Percentiles rank a stretch among this genome's conserved stretches.
Evolutionary conservation across 176 grass and related monocot species (phyloP).

Genomic region (Cymbopogon citratus): DNA sequence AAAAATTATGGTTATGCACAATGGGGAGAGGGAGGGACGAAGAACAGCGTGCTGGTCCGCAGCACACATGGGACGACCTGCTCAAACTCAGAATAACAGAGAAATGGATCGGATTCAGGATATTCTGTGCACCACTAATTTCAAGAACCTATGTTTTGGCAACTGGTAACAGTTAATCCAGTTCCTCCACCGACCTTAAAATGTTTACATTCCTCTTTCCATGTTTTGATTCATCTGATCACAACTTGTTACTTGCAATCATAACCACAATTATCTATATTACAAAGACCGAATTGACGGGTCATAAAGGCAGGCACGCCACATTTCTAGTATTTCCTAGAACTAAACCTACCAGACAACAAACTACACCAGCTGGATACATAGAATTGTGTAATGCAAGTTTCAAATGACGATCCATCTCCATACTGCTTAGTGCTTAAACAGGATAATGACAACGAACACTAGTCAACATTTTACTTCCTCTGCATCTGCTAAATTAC

Average conservation of each 20-base stretch:
- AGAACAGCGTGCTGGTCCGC: not conserved
- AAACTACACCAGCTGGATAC: not conserved
- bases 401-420: not conserved
- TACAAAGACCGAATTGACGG: not conserved
- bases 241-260: not conserved
- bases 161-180: not conserved
- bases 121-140: no score
- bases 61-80: not conserved
- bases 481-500: not conserved
- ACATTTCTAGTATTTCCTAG: not conserved
- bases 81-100: not conserved
- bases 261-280: not conserved
- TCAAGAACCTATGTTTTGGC: not conserved
- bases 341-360: not conserved
- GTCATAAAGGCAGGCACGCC: not conserved
- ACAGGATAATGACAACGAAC: not conserved
- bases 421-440: not conserved
- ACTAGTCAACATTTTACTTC: not conserved
- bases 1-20: not conserved
- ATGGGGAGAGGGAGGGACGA: not conserved
- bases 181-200: no score
- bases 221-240: not conserved
- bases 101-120: not conserved
- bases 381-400: not conserved
- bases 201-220: not conserved